Conservation (phyloP, 306 rosid genomes). For the Cucurbita maxima region DNA sequence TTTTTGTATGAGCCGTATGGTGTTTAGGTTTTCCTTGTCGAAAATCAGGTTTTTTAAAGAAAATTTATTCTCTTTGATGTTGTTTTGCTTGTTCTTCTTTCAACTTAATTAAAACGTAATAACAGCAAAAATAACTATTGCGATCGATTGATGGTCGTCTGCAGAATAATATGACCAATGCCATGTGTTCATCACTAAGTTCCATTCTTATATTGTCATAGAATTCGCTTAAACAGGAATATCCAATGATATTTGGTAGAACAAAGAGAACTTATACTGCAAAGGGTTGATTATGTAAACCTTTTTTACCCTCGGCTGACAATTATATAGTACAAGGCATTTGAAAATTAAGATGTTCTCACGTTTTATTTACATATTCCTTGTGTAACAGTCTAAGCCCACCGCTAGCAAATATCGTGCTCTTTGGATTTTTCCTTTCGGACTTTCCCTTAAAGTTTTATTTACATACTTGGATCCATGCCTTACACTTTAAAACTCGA, state of each 20-base stretch:
- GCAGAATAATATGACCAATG: not conserved
- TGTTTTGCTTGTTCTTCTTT: not conserved
- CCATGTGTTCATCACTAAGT: not conserved
- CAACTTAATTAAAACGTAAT: not conserved
- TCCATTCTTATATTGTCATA: not conserved
- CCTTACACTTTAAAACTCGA: too few species aligned
- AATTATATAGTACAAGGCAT: not conserved
- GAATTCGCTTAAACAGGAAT: not conserved
- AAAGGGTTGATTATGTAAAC: not conserved
- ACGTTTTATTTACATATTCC: not conserved
- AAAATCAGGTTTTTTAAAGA: too few species aligned
- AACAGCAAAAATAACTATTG: not conserved
- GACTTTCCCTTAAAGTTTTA: too few species aligned
- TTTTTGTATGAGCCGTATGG: not conserved
- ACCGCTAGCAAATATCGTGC: too few species aligned
- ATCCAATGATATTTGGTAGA: not conserved
- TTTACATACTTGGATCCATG: too few species aligned
- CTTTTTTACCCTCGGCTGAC: not conserved
- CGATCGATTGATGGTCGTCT: not conserved
- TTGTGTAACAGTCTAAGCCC: too few species aligned
- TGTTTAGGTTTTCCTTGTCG: not conserved
- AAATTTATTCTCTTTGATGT: not conserved
- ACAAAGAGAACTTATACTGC: not conserved
- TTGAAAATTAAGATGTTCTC: not conserved
- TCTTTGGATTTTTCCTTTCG: too few species aligned